phyloP scores from a whole-genome alignment of 2,329 filamentous ascomycete genomes.

The Penicillium fuscoglaucum region DNA sequence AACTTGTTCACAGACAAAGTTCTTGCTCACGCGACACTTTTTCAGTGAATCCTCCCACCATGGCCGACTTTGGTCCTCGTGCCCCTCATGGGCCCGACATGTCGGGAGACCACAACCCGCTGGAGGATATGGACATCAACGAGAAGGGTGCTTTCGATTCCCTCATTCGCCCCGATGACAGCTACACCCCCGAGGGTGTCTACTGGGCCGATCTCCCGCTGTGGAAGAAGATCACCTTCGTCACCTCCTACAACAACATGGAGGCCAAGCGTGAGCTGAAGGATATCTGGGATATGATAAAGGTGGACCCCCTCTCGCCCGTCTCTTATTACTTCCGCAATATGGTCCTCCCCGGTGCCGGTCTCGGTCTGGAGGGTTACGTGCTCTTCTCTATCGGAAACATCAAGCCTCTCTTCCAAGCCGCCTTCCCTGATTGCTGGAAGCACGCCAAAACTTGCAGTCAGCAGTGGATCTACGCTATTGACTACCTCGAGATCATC shows the following conservation, averaged over 20 bases:
- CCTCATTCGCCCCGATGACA: conserved; percentile 84
- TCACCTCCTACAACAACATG: conserved; percentile 68
- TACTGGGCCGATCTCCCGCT: conserved; percentile 92
- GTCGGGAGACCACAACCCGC: conserved; percentile 45
- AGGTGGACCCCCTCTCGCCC: conserved; percentile 80
- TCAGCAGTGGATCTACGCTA: conserved; percentile 75
- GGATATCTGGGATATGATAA: conserved; percentile 74
- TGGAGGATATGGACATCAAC: conserved; percentile 55
- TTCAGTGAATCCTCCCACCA: conserved; percentile 18
- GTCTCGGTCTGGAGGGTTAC: conserved; percentile 90
- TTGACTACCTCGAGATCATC: conserved; percentile 88
- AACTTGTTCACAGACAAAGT: conserved; percentile 2
- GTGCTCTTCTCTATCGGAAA: conserved; percentile 97
- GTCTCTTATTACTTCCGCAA: conserved; percentile 85
- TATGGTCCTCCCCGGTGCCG: conserved; percentile 88
- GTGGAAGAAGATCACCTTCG: conserved; percentile 69
- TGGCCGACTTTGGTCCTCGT: conserved; percentile 43
- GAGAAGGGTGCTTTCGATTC: conserved; percentile 70
- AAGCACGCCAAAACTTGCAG: conserved; percentile 64
- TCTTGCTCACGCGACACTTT: conserved; percentile 13
- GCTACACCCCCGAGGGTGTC: conserved; percentile 74
- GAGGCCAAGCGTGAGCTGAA: conserved; percentile 69
- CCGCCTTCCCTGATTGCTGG: conserved; percentile 80
- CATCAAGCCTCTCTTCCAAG: conserved; percentile 75
- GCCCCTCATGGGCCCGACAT: conserved; percentile 52